Evolutionary conservation across 805 yeast genomes (phyloP), one percentile per base, ranked within the genome.

Genomic region (Metschnikowia drakensbergensis): DNA sequence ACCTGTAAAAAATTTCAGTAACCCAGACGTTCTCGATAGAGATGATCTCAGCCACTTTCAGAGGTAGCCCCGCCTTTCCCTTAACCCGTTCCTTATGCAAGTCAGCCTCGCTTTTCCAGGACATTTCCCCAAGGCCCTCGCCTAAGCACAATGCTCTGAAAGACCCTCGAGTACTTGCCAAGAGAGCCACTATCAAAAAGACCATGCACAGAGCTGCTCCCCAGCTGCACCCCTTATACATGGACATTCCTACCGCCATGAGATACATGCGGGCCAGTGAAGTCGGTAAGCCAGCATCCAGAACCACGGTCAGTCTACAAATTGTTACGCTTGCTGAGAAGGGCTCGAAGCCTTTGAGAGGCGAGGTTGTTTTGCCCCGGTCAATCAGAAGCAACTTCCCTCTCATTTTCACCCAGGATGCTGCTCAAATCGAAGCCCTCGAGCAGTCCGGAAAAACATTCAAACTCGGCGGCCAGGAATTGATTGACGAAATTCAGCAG

Each of bases 251-350:
- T 5, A 66, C 71, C 29, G 97, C 97, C 1, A 66, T 89, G 65
- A 77, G 86, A 58, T 90, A 83, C 61, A 63, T 92, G 48, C 76
- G 97, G 54, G 96, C 98, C 0, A 81, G 90, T 4, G 97, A 90
- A 66, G 95, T 90, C 4, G 98, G 99, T 4, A 81, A 86, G 61
- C 81, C 92, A 2, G 71, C 76, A 4, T 69, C 77, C n/a, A 82
- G 83, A 57, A 82, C 92, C 23, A 84, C 91, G 25, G 73, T 92
- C 36, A 54, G 67, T 28, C 73, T 86, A 13, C 66, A 87, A 47
- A 80, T 84, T 46, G 76, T 88, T 13, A 71, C 80, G 13, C 74
- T 90, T 29, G 81, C 84, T 22, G 92, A 85, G 51, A 82, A 80
- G 61, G 96, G 97, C 56, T 83, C 86, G 23, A 81, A 83, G 32